Base-by-base conservation (phyloP, 2,329 filamentous ascomycete genomes). In the Coniochaeta sp. region DNA sequence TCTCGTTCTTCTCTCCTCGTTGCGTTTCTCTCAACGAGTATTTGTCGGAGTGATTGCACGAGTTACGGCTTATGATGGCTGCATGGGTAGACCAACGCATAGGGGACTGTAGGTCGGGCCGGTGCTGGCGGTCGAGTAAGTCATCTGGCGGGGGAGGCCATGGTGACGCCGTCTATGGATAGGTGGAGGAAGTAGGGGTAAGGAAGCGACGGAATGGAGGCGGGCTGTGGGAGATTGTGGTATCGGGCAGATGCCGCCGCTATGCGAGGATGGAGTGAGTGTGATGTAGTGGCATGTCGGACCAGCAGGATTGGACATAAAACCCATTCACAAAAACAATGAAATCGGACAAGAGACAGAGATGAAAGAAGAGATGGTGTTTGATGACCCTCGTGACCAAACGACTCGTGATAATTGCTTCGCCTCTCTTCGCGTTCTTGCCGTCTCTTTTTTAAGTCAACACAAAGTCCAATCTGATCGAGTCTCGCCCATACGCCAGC, bases 41-140 rank as follows among this genome's bases (percentile, higher is more conserved):
- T 26, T 16, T 52, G 47, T 31, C 47, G 47, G 47, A 31, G 26
- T 52, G 47, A 52, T 28, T 52, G 47, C 47, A 52, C 47, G 47
- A 52, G 47, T 52, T 52, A 52, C 47, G 47, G 47, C 47, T 52
- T 52, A 52, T 52, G 47, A 52, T 52, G 24, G 47, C 47, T 52
- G 47, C 47, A 52, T 52, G 47, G 47, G 47, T 52, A 52, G 47
- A 52, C 47, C 47, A 52, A 52, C 47, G 24, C 47, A 28, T 52
- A n/a, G 26, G 47, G 11, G 24, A n/a, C 47, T 52, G 16, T 31
- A 24, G 43, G 19, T 26, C 47, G 24, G 47, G 47, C 17, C 31
- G 26, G 19, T 26, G 12, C 3, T 17, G 24, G 17, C 17, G 47
- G 47, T 52, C 14, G 47, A 52, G 43, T 26, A 47, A 47, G 43